phyloP scores from a whole-genome alignment of 2,329 filamentous ascomycete species.

The Coniella vitis region DNA sequence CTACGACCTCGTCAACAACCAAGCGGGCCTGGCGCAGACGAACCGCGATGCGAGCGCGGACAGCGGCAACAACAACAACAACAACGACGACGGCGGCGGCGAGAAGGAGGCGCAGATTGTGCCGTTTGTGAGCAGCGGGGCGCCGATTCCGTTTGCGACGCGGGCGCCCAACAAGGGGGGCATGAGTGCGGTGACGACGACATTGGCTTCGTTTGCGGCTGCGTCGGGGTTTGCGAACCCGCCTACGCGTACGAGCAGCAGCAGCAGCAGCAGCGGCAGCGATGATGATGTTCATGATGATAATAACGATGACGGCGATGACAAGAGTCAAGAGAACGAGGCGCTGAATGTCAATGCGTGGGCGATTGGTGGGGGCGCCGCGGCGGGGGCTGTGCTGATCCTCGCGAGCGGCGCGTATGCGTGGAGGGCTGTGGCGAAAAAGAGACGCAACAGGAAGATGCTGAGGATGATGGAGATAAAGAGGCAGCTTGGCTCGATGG shows the following conservation, averaged over 20 bases:
- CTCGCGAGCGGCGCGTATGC: neutral
- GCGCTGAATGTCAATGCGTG: neutral
- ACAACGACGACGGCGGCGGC: no score
- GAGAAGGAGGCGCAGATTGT: conserved; percentile 39
- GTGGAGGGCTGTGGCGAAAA: neutral
- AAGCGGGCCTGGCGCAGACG: conserved; percentile 44
- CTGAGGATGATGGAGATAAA: neutral
- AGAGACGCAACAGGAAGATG: neutral
- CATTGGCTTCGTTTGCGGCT: neutral
- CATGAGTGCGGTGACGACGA: neutral
- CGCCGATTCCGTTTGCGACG: conserved; percentile 43
- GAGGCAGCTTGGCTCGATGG: no score
- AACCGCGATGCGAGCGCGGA: conserved; percentile 49
- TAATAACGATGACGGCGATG: no score
- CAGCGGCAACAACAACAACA: no score
- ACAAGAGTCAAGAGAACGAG: no score
- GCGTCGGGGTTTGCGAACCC: neutral
- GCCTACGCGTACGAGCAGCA: no score
- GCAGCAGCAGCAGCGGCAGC: no score
- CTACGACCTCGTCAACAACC: conserved; percentile 45
- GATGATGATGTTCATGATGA: no score
- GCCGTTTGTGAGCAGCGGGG: conserved; percentile 42
- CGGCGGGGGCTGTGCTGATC: neutral
- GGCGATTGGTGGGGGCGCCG: neutral
- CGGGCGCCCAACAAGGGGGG: conserved; percentile 26